Conservation (phyloP, 371 early-diverging fungal species). For the Sanchytrium tribonematis region DNA sequence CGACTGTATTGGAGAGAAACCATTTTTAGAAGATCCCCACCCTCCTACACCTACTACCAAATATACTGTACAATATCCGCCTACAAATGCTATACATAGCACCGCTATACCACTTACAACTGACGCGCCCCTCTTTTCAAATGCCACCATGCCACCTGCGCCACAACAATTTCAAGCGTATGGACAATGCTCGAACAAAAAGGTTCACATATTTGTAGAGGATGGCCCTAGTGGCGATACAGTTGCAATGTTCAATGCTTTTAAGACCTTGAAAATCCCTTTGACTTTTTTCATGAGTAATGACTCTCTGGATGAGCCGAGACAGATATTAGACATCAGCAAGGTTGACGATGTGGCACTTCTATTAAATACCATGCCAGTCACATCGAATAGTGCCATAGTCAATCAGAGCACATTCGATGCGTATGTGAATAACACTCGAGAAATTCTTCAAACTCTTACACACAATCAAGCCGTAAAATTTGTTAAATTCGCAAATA, state of each 20-base stretch:
- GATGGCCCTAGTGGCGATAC: not conserved
- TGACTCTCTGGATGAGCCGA: not conserved
- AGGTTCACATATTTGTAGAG: not conserved
- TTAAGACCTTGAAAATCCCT: not conserved
- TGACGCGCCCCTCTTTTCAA: not conserved
- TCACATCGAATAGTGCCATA: no score
- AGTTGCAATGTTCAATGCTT: not conserved
- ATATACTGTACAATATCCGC: not conserved
- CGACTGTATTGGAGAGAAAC: not conserved
- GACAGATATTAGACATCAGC: not conserved
- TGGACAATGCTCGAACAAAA: not conserved
- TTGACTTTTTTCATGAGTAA: not conserved
- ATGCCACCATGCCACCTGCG: not conserved
- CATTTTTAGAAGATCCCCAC: not conserved
- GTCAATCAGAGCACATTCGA: no score
- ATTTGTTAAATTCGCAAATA: not conserved
- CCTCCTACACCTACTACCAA: not conserved
- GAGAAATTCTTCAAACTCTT: not conserved
- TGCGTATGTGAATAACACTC: not conserved
- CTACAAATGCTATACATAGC: not conserved
- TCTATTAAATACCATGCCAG: not conserved
- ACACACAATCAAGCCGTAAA: not conserved
- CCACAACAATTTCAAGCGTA: not conserved
- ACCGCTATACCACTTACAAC: not conserved
- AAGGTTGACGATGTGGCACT: not conserved